Evolutionary conservation across 345 rosid species (phyloP).

Genomic region (Zanthoxylum bungeanum): DNA sequence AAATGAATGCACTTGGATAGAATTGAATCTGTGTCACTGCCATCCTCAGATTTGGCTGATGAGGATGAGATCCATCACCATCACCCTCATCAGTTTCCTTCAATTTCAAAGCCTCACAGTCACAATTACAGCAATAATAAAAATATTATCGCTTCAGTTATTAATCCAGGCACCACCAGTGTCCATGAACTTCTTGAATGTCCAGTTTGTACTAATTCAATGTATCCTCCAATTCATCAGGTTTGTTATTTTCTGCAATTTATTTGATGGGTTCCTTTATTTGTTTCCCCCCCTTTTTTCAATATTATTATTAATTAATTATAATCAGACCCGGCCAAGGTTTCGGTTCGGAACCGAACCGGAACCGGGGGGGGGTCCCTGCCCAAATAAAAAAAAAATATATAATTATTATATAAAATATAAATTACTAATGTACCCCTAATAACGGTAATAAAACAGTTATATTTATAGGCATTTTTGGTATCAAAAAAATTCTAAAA

Average conservation of each 20-base stretch:
- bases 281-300: neutral
- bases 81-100: constrained; percentile 45
- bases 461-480: too few species aligned
- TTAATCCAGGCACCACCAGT: constrained; percentile 70
- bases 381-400: too few species aligned
- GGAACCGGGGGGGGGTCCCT: too few species aligned
- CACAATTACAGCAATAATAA: constrained; percentile 30
- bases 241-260: constrained; percentile 30
- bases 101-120: constrained; percentile 60
- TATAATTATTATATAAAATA: too few species aligned
- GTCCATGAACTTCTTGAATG: constrained; percentile 97
- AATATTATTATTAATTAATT: too few species aligned
- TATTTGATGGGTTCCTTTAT: neutral
- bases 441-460: too few species aligned
- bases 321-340: too few species aligned
- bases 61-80: constrained; percentile 83
- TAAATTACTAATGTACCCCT: too few species aligned
- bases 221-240: constrained; percentile 99
- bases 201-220: constrained; percentile 94
- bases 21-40: constrained; percentile 73
- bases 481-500: too few species aligned
- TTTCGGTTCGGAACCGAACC: too few species aligned
- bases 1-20: constrained; percentile 65
- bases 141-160: constrained; percentile 37
- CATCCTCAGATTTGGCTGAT: constrained; percentile 66